Base-by-base conservation (phyloP, 768 basidiomycete genomes). In the Mycena sanguinolenta region DNA sequence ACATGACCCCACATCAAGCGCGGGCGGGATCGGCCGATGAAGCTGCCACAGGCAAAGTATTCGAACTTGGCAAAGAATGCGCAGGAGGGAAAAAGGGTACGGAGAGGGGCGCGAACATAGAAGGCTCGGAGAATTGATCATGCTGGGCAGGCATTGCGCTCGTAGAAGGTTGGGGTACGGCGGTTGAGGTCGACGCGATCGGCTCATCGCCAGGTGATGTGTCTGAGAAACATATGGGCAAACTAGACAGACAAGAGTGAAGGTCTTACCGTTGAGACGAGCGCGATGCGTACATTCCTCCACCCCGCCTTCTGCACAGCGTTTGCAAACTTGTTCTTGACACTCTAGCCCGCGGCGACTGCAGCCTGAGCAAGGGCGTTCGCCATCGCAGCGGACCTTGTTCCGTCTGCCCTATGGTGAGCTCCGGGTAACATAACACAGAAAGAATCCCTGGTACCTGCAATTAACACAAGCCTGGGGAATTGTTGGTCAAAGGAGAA, bases 311-410 rank as follows among this genome's bases (percentile, higher is more conserved):
- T 54, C 58, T 21, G 58, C 58, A 36, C 69, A 70, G 19, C 63
- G 57, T 60, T 36, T 65, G 63, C 69, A 70, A 21, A 42, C 59
- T 53, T 71, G 70, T 32, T 65, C 70, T 4, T 23, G 14, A 28
- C 70, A 71, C 27, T 63, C 36, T 17, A 19, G 25, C 13, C 46
- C 34, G 42, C 65, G 53, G 5, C 49, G 53, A 4, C 3, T 34
- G 23, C 70, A 71, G 0, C 54, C 19, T 5, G 36, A 27, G 32
- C 70, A 71, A 0, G 70, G 70, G 6, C 70, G 70, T 10, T 21
- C 78, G 19, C 90, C 90, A 74, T 89, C 87, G 76, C 90, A 91
- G 5, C 88, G 85, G 67, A 88, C 85, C 77, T 91, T 91, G 77
- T 90, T 87, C 38, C 86, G 88, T 79, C 90, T 90, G 69, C 58